Base-by-base conservation (phyloP, 2,329 filamentous ascomycete genomes). In the Alternaria dauci region DNA sequence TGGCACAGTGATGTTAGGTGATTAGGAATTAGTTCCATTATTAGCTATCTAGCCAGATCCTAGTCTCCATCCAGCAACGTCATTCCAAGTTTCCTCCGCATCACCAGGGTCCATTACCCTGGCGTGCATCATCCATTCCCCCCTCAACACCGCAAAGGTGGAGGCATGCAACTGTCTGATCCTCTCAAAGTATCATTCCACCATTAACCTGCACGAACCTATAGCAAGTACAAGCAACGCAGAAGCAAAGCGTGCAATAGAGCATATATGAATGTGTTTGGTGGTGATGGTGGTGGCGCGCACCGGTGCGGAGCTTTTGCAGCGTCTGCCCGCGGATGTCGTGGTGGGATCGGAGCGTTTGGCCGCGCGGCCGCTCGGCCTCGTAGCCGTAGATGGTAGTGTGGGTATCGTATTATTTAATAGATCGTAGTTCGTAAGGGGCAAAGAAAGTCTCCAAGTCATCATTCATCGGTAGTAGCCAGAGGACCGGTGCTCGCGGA, bases 391-490 rank as follows among this genome's bases (percentile, higher is more conserved):
- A 57, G 47, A 55, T 55, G 38, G 53, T 52, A 51, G 26, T 38
- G 53, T 60, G 18, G 23, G 28, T 39, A 52, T 61, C 57, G 38
- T 60, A 36, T 52, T 50, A 52, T 34, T 51, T 47, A 41, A 52
- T 30, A 52, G 26, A 47, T 44, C 23, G 44, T 57, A 25, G 42
- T 39, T 38, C 16, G 52, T 58, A 39, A 63, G 63, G 50, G 44
- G 42, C 55, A 65, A 65, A 67, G 54, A 60, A 57, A 55, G 32
- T 47, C 14, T 48, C 58, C 52, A 61, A 38, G 46, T 54, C 57
- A 42, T 63, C 54, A 41, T 73, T 78, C 76, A 78, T 62, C 71
- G 68, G 70, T 79, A 78, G 74, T 79, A 79, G 68, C 71, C 76
- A 50, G 76, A 78, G 41, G 71, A 71, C 23, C 76, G 74, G 67